A percentile compares a stretch with the other conserved stretches of the same genome.
These are phyloP conservation scores for Quercus glauca DNA, from an alignment of 306 rosid genomes.

Conservation along the genomic window DNA sequence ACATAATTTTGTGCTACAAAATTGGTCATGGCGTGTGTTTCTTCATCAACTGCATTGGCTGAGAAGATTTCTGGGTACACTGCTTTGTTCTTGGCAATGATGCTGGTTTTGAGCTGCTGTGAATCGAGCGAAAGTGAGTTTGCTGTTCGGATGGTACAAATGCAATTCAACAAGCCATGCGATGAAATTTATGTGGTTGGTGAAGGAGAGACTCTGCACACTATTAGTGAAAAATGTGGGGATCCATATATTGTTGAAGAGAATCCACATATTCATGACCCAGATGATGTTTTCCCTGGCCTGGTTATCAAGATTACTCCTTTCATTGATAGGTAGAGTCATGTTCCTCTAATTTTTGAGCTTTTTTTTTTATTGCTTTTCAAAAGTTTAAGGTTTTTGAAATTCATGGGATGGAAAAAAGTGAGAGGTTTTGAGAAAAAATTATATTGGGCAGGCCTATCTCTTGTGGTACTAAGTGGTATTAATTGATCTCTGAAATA, in stretches of 20 bases:
- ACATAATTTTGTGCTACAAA: neutral
- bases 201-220: conserved; percentile 79
- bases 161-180: conserved; percentile 36
- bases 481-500: neutral
- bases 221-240: conserved; percentile 73
- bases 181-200: conserved; percentile 83
- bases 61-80: conserved; percentile 34
- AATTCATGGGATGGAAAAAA: too few relatives aligned
- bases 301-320: conserved; percentile 74
- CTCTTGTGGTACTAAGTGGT: neutral
- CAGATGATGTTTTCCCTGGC: conserved; percentile 83
- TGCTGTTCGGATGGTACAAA: conserved; percentile 14
- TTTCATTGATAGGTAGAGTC: conserved; percentile 20
- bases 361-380: neutral
- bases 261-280: conserved; percentile 81
- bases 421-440: neutral
- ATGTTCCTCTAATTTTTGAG: neutral
- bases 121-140: conserved; percentile 37
- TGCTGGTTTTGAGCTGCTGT: conserved; percentile 35
- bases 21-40: conserved; percentile 10
- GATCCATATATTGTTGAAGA: conserved; percentile 77
- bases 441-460: neutral
- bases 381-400: neutral
- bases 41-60: conserved; percentile 19
- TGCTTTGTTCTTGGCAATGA: conserved; percentile 31